These are phyloP conservation scores for Kickxella alabastrina DNA, from an alignment of 192 early-diverging fungal species.

Conservation along the genomic window DNA sequence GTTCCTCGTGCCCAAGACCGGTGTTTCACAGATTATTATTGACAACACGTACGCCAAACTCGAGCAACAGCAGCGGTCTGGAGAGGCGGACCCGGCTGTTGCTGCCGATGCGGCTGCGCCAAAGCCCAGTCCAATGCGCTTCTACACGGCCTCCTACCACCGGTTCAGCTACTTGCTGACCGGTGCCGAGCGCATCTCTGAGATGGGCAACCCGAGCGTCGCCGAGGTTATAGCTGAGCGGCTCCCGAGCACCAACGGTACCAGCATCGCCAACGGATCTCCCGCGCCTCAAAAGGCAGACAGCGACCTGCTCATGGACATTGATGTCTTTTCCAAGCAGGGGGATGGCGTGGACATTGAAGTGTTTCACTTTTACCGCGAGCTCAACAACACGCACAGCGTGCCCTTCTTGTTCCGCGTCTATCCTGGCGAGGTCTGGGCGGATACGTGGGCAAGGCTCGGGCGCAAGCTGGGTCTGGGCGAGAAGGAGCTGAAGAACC, in stretches of 20 bases:
- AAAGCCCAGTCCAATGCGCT: constrained; percentile 28
- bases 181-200: constrained; percentile 45
- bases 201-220: constrained; percentile 38
- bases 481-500: constrained; percentile 73
- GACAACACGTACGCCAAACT: constrained; percentile 53
- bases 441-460: constrained; percentile 71
- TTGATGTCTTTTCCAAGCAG: constrained; percentile 45
- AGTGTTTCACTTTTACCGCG: constrained; percentile 77
- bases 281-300: no score
- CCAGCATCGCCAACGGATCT: not conserved
- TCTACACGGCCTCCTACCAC: constrained; percentile 56
- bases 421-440: constrained; percentile 60
- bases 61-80: constrained; percentile 18
- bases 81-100: constrained; percentile 9
- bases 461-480: constrained; percentile 66
- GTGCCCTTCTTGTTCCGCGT: constrained; percentile 80
- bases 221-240: constrained; percentile 28
- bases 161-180: constrained; percentile 50
- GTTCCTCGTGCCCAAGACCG: constrained; percentile 65
- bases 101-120: not conserved
- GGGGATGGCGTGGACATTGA: constrained; percentile 51
- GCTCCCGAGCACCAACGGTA: not conserved
- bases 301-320: constrained; percentile 17
- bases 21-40: constrained; percentile 48
- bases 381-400: constrained; percentile 65